A percentile compares a stretch with the other conserved stretches of the same genome.
phyloP scores from a whole-genome alignment of 306 rosid genomes.

The Lagenaria siceraria region DNA sequence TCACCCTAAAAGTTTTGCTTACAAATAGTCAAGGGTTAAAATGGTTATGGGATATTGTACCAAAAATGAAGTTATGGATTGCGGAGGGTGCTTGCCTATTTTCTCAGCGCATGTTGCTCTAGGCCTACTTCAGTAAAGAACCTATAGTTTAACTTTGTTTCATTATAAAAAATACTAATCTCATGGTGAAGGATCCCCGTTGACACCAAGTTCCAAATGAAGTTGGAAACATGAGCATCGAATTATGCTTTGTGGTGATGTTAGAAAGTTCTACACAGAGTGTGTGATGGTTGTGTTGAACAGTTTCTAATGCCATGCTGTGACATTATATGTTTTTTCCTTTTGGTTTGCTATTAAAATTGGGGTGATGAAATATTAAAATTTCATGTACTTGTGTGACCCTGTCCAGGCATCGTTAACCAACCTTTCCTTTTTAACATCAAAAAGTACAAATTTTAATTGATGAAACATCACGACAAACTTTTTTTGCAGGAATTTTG shows the following conservation, averaged over 20 bases:
- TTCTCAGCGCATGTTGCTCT: background rate
- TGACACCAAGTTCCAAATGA: background rate
- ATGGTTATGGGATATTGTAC: background rate
- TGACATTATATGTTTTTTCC: background rate
- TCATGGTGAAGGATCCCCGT: background rate
- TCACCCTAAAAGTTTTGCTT: background rate
- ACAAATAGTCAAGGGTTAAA: background rate
- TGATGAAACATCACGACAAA: slow-evolving; percentile 9
- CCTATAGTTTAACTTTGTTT: background rate
- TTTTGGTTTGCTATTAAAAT: no score
- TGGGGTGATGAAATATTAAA: background rate
- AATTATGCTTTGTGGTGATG: background rate
- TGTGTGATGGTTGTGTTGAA: background rate
- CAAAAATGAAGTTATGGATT: background rate
- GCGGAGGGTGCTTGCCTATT: background rate
- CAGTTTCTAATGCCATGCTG: background rate
- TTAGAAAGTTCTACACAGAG: background rate
- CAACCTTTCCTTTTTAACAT: background rate
- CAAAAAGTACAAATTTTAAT: background rate
- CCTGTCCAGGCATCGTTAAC: background rate
- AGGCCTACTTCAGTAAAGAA: background rate
- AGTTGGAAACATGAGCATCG: background rate
- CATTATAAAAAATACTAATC: background rate
- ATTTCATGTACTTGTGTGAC: background rate
- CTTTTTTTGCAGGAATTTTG: slow-evolving; percentile 47